A percentile compares a stretch with the other conserved stretches of the same genome.
phyloP scores from a whole-genome alignment of 306 rosid genomes.

The Dalbergia oliveri region DNA sequence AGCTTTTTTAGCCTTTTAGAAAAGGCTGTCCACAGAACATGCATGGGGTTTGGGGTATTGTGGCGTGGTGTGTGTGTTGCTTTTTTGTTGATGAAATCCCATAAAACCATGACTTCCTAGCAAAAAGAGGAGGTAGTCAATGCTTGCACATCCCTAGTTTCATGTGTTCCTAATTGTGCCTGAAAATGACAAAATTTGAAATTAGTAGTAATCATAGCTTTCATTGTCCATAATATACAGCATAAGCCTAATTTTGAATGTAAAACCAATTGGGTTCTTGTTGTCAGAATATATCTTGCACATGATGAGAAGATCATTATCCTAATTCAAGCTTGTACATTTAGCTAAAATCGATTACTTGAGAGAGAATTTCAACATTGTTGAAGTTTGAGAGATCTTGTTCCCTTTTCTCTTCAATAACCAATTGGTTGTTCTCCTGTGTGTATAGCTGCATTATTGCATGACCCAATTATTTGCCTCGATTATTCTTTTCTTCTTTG shows the following conservation, averaged over 20 bases:
- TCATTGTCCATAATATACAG: not conserved
- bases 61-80: constrained; percentile 8
- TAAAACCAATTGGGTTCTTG: not conserved
- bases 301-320: not conserved
- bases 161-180: not conserved
- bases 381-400: constrained; percentile 23
- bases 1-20: constrained; percentile 40
- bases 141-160: constrained; percentile 10
- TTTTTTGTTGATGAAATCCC: constrained; percentile 29
- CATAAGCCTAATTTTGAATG: constrained; percentile 29
- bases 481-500: constrained; percentile 3
- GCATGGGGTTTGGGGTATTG: constrained; percentile 41
- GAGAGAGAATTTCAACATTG: constrained; percentile 23
- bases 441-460: not conserved
- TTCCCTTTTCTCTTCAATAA: not conserved
- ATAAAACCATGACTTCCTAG: constrained; percentile 17
- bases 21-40: constrained; percentile 50
- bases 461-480: constrained; percentile 30
- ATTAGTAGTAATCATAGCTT: constrained; percentile 10
- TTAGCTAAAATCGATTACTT: not conserved
- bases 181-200: constrained; percentile 24
- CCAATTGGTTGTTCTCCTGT: constrained; percentile 4
- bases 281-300: constrained; percentile 2
- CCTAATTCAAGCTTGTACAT: constrained; percentile 15
- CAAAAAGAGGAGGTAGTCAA: not conserved